phyloP scores from a whole-genome alignment of 306 rosid species.

The Amphicarpaea edgeworthii region DNA sequence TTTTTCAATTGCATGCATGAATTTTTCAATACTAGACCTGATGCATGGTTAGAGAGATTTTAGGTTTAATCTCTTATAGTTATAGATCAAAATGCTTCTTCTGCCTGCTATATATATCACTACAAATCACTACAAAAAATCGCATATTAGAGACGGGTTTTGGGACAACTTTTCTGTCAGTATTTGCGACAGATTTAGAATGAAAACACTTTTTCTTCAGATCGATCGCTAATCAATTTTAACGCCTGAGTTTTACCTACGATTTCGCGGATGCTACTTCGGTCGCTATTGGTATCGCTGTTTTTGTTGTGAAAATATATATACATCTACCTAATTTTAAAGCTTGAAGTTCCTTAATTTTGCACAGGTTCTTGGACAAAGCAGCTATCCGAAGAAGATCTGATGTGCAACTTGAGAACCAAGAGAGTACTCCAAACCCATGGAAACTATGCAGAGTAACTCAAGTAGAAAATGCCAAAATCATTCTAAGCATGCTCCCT shows the following conservation, averaged over 20 bases:
- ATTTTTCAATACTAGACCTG: background rate
- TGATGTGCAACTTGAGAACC: slow-evolving; percentile 36
- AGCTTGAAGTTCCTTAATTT: background rate
- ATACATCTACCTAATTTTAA: background rate
- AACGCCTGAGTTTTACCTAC: too few relatives aligned
- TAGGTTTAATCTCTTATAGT: background rate
- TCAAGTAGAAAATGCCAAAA: slow-evolving; percentile 90
- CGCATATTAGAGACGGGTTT: too few relatives aligned
- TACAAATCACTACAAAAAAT: too few relatives aligned
- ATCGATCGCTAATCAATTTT: too few relatives aligned
- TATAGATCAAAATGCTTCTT: background rate
- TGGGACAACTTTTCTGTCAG: too few relatives aligned
- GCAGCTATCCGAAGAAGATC: slow-evolving; percentile 67
- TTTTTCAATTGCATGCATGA: too few relatives aligned
- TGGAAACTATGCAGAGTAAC: slow-evolving; percentile 89
- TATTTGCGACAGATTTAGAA: too few relatives aligned
- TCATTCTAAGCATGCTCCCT: slow-evolving; percentile 81
- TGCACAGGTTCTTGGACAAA: slow-evolving; percentile 77
- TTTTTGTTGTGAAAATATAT: too few relatives aligned
- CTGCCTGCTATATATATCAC: background rate
- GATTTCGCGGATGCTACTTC: too few relatives aligned
- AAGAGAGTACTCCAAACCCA: slow-evolving; percentile 52
- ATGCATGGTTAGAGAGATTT: background rate
- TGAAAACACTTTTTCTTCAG: too few relatives aligned
- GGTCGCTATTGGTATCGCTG: too few relatives aligned